phyloP scores from a whole-genome alignment of 2,329 filamentous ascomycete species.

The Trichoderma koningii region DNA sequence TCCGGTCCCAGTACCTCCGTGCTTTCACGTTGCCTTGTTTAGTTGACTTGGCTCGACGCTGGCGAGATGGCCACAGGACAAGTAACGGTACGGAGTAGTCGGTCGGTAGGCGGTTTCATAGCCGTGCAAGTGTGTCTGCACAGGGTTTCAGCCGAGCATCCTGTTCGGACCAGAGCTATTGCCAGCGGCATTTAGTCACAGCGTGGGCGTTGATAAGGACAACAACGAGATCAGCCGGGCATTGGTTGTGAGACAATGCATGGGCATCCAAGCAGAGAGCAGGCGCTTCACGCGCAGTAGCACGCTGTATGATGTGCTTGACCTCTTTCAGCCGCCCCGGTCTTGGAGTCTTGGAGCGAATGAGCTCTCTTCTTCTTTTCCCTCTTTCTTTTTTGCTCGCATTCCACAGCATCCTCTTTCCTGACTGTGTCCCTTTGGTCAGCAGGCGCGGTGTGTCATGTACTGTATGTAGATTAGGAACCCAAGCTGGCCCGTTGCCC shows the following conservation, averaged over 20 bases:
- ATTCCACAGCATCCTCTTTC: not conserved
- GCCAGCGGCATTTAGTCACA: slow-evolving; percentile 13
- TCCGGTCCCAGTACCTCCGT: not conserved
- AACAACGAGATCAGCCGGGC: slow-evolving; percentile 17
- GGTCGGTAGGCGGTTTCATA: not conserved
- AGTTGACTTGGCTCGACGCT: not conserved
- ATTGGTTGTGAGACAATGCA: slow-evolving; percentile 19
- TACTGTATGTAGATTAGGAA: not conserved
- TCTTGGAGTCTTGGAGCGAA: not conserved
- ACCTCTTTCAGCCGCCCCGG: slow-evolving; percentile 6
- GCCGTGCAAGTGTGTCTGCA: not conserved
- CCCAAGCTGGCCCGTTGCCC: not conserved
- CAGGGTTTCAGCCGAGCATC: slow-evolving; percentile 16
- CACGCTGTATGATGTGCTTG: slow-evolving; percentile 11
- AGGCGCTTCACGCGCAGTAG: slow-evolving; percentile 19
- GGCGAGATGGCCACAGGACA: not conserved
- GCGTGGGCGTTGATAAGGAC: slow-evolving; percentile 19
- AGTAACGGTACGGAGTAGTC: not conserved
- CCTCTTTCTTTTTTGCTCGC: not conserved
- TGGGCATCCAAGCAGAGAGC: slow-evolving; percentile 11
- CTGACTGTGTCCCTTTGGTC: not conserved
- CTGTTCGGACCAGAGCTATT: not conserved
- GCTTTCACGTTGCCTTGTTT: not conserved
- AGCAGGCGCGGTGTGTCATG: not conserved
- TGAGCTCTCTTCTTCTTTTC: slow-evolving; percentile 8